Evolutionary conservation across 306 rosid species (phyloP).

Genomic region (Prunus fruticosa): DNA sequence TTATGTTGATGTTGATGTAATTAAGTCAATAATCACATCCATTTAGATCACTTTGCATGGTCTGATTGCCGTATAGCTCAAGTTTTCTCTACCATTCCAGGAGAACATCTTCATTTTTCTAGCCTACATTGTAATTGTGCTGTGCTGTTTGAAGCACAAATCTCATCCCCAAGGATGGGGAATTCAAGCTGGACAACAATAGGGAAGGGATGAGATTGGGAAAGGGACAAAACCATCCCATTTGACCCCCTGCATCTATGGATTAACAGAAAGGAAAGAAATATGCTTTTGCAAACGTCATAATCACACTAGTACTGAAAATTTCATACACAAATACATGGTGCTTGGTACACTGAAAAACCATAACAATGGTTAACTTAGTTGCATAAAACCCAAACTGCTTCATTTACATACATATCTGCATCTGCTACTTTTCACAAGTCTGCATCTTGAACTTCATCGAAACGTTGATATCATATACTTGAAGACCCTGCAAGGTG

Average conservation of each 20-base stretch:
- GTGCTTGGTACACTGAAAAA: background rate
- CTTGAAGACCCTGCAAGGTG: constrained; percentile 42
- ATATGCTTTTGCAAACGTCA: background rate
- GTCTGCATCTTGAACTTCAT: constrained; percentile 17
- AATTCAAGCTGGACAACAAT: background rate
- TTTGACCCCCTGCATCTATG: background rate
- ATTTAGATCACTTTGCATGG: background rate
- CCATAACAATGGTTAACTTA: background rate
- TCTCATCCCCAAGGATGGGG: background rate
- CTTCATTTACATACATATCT: constrained; percentile 7
- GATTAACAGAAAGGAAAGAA: background rate
- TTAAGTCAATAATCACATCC: background rate
- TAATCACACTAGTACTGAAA: background rate
- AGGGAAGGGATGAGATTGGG: background rate
- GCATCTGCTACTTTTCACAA: constrained; percentile 17
- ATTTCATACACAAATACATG: background rate
- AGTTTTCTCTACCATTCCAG: background rate
- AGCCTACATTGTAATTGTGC: background rate
- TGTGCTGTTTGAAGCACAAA: background rate
- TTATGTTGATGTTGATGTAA: background rate
- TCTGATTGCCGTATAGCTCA: background rate
- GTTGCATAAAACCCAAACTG: constrained; percentile 7
- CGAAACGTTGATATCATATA: constrained; percentile 17
- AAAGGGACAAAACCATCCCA: background rate
- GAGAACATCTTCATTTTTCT: background rate